phyloP scores from a whole-genome alignment of 2,329 filamentous ascomycete species.

The Celoporthe dispersa region DNA sequence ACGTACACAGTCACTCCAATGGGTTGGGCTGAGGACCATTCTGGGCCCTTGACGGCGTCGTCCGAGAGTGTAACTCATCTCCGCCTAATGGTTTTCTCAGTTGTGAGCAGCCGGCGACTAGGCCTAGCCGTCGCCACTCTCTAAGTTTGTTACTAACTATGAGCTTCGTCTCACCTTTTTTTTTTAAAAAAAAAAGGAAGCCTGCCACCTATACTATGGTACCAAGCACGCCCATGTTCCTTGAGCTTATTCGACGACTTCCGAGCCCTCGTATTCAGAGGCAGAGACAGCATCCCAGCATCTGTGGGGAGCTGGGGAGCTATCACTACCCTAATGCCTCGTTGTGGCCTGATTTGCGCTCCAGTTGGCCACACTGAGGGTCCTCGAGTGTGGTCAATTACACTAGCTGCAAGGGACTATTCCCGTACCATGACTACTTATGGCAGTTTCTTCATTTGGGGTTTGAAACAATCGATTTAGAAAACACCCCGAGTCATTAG shows the following conservation, averaged over 20 bases:
- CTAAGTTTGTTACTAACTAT: background rate
- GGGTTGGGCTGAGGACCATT: background rate
- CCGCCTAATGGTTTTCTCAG: background rate
- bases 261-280: background rate
- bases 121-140: background rate
- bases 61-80: background rate
- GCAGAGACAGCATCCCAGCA: background rate
- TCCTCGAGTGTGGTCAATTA: background rate
- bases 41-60: background rate
- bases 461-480: background rate
- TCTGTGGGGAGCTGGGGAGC: background rate
- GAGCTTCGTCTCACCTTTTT: background rate
- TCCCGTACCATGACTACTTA: background rate
- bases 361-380: background rate
- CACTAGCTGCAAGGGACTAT: background rate
- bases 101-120: background rate
- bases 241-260: background rate
- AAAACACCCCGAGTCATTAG: background rate
- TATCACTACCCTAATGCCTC: background rate
- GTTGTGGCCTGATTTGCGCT: background rate
- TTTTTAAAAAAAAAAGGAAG: too few relatives aligned
- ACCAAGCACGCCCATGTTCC: background rate
- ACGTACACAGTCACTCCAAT: background rate
- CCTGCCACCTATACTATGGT: background rate
- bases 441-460: background rate